Base-by-base conservation (phyloP, 176 grass and related monocot species). In the Rhynchospora tenuis region DNA sequence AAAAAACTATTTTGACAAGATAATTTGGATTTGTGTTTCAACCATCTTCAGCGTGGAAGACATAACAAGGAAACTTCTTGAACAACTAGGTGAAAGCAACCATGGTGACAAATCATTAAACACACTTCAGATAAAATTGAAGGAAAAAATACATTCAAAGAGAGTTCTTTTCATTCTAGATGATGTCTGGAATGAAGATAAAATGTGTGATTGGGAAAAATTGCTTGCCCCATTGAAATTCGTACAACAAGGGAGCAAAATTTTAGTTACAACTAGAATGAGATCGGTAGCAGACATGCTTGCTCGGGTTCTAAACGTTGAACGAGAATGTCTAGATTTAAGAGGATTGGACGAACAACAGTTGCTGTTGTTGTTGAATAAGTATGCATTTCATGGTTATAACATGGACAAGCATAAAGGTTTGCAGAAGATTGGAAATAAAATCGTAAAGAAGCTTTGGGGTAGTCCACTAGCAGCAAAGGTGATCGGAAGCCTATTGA, bases 261-360 rank as follows among this genome's bases (percentile, higher is more conserved):
- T 86, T 12, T 31, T 86, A 51, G 23, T 86, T 6, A 86, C 73
- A 24, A 78, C 84, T 68, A 64, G 84, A 66, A 68, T 79, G 74
- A 38, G 71, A 13, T 64, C 43, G 58, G 43, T 86, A n/a, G 24
- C 73, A 59, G 56, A 70, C 14, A 71, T 71, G 33, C 9, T 56
- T 33, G 81, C 38, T 14, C n/a, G 5, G 17, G 62, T 83, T 10
- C 17, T 64, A 14, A 16, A 65, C 15, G 46, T 6, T 1, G 60
- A 86, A 11, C 16, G 0, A 55, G 60, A 66, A 33, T 10, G 54
- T 38, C 26, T 17, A 13, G 11, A 44, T 89, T 83, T 44, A 47
- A 74, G 54, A 83, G 79, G 28, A 60, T n/a, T n/a, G n/a, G n/a
- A n/a, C n/a, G n/a, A n/a, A n/a, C n/a, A n/a, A n/a, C n/a, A n/a